A percentile compares a stretch with the other conserved stretches of the same genome.
These are phyloP conservation scores for Sordariomycetes sp. DNA, from an alignment of 2,329 filamentous ascomycete genomes.

Conservation along the genomic window DNA sequence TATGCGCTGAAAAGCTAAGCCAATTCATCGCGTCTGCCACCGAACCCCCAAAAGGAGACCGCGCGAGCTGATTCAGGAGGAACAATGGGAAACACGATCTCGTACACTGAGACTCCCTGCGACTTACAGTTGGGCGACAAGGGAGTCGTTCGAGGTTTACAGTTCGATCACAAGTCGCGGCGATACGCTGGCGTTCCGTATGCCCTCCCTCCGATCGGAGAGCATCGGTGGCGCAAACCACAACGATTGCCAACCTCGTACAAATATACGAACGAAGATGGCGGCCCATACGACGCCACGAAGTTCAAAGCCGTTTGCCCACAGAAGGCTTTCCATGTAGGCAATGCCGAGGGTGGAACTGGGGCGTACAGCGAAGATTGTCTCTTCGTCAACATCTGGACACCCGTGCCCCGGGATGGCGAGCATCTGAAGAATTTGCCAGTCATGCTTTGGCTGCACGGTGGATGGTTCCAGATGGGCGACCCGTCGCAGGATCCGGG, in stretches of 20 bases:
- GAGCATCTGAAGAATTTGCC: slow-evolving; percentile 14
- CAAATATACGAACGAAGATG: slow-evolving; percentile 14
- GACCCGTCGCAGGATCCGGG: slow-evolving; percentile 29
- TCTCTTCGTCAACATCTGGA: slow-evolving; percentile 36
- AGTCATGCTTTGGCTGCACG: slow-evolving; percentile 27
- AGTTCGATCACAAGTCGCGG: slow-evolving; percentile 22
- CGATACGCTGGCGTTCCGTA: slow-evolving; percentile 27
- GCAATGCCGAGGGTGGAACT: slow-evolving; percentile 13
- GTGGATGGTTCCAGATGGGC: slow-evolving; percentile 38
- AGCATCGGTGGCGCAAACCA: slow-evolving; percentile 27
- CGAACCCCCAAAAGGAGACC: too few relatives aligned
- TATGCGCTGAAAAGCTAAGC: too few relatives aligned
- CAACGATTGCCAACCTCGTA: slow-evolving; percentile 17
- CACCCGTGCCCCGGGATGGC: slow-evolving; percentile 17
- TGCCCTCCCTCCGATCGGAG: slow-evolving; percentile 25
- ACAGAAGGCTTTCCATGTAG: slow-evolving; percentile 21
- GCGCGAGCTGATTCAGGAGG: too few relatives aligned
- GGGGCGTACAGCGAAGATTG: slow-evolving; percentile 31
- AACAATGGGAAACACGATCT: slow-evolving; percentile 16
- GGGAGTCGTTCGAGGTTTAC: slow-evolving; percentile 21
- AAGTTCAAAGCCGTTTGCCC: slow-evolving; percentile 26
- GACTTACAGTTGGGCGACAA: slow-evolving; percentile 14
- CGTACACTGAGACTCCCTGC: slow-evolving; percentile 13
- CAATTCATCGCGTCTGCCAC: too few relatives aligned
- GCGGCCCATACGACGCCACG: slow-evolving; percentile 23